Percentiles rank a stretch among this genome's conserved stretches.
Conservation (phyloP, 1,139 yeast species). For the Magnusiomyces ingens region DNA sequence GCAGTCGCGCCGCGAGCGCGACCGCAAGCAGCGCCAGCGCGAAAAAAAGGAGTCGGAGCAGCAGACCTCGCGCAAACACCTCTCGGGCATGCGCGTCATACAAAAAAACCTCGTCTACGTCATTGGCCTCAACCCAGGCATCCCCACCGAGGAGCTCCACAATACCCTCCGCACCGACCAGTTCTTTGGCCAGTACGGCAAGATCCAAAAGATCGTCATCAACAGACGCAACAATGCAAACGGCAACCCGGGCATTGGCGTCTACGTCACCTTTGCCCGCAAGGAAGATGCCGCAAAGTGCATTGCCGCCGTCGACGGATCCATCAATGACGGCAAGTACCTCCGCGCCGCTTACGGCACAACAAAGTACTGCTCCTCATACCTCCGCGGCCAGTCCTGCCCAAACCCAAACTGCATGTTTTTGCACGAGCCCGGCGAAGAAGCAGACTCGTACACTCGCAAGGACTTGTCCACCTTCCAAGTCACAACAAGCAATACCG, state of each 20-base stretch:
- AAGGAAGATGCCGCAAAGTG: slow-evolving; percentile 95
- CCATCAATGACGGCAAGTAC: slow-evolving; percentile 80
- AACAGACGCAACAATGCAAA: slow-evolving; percentile 56
- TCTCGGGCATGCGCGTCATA: slow-evolving; percentile 95
- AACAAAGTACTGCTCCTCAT: slow-evolving; percentile 94
- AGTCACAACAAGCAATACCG: slow-evolving; percentile 44
- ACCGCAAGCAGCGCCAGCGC: slow-evolving; percentile 81
- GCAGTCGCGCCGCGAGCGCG: slow-evolving; percentile 31
- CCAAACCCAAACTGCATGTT: slow-evolving; percentile 99
- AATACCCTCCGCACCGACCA: slow-evolving; percentile 79
- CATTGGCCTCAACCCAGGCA: slow-evolving; percentile 89
- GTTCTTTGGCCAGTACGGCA: slow-evolving; percentile 97
- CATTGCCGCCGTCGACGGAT: slow-evolving; percentile 90
- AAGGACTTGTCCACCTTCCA: slow-evolving; percentile 85
- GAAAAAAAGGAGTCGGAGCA: slow-evolving; percentile 82
- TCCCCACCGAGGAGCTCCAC: slow-evolving; percentile 84
- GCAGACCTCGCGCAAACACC: slow-evolving; percentile 64
- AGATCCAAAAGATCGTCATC: slow-evolving; percentile 87
- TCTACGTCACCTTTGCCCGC: slow-evolving; percentile 85
- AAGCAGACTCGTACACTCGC: slow-evolving; percentile 92
- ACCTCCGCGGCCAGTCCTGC: slow-evolving; percentile 90
- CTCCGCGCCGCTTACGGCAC: slow-evolving; percentile 97
- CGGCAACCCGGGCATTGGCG: slow-evolving; percentile 78
- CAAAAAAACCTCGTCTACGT: slow-evolving; percentile 97
- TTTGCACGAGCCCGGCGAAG: slow-evolving; percentile 98